These are phyloP conservation scores for Boletus fagicola DNA, from an alignment of 768 basidiomycete species.

Conservation along the genomic window DNA sequence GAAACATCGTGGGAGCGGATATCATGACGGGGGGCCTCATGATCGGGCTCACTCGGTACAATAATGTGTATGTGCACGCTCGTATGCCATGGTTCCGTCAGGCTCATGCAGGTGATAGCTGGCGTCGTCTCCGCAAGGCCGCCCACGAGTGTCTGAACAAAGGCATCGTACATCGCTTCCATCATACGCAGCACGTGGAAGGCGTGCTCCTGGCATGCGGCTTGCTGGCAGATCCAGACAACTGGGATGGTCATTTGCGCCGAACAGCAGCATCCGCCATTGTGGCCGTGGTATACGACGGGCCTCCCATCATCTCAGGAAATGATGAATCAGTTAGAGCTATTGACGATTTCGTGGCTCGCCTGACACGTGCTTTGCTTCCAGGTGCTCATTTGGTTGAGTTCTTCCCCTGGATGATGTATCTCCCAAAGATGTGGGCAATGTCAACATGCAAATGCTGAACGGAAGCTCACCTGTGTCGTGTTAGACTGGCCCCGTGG, in stretches of 20 bases:
- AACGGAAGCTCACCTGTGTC: background rate
- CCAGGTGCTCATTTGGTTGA: conserved; percentile 40
- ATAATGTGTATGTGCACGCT: conserved; percentile 3
- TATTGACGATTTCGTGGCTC: conserved; percentile 23
- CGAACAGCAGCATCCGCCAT: too few species aligned
- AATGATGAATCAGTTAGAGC: conserved; percentile 1
- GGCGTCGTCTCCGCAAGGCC: conserved; percentile 10
- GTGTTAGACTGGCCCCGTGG: conserved; percentile 5
- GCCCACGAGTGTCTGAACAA: conserved; percentile 8
- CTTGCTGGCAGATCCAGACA: too few species aligned
- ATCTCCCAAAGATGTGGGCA: conserved; percentile 26
- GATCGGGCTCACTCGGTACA: conserved; percentile 24
- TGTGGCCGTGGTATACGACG: too few species aligned
- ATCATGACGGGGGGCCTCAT: conserved; percentile 32
- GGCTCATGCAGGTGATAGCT: background rate
- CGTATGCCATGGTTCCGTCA: background rate
- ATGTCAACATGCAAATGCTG: too few species aligned
- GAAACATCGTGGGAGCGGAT: conserved; percentile 30
- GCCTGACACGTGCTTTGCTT: conserved; percentile 33
- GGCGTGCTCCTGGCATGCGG: too few species aligned
- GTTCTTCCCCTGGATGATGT: conserved; percentile 35
- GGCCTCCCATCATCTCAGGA: too few species aligned
- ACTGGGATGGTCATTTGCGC: too few species aligned
- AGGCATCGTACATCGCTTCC: background rate
- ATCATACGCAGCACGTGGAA: background rate